Conservation (phyloP, 2,329 filamentous ascomycete genomes). For the Chrysosporium queenslandicum region DNA sequence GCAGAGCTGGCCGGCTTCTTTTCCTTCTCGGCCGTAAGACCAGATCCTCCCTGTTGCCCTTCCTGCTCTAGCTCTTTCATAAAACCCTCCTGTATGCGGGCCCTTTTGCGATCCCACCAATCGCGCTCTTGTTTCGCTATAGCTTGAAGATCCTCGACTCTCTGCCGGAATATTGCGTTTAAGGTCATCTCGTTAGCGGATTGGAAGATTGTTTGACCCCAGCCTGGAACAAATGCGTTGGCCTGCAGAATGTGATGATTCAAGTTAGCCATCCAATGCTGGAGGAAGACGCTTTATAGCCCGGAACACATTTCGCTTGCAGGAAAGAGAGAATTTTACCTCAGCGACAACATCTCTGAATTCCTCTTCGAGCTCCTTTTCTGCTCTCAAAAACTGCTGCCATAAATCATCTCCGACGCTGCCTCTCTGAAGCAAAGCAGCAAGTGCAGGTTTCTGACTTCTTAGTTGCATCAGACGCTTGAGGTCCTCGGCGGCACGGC, state of each 20-base stretch:
- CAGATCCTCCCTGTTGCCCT: slow-evolving; percentile 2
- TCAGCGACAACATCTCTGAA: slow-evolving; percentile 87
- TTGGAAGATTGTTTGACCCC: slow-evolving; percentile 95
- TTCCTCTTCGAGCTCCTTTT: slow-evolving; percentile 97
- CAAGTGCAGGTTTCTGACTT: slow-evolving; percentile 77
- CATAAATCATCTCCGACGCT: slow-evolving; percentile 94
- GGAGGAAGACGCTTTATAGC: not conserved
- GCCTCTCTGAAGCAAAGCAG: slow-evolving; percentile 71
- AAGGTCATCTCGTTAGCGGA: slow-evolving; percentile 91
- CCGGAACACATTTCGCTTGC: not conserved
- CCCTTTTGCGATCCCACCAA: slow-evolving; percentile 84
- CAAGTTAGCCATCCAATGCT: not conserved
- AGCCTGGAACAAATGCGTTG: slow-evolving; percentile 76
- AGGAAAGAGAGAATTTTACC: slow-evolving; percentile 43
- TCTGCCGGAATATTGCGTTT: slow-evolving; percentile 65
- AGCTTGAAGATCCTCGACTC: slow-evolving; percentile 63
- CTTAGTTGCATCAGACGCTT: slow-evolving; percentile 81
- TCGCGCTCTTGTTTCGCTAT: slow-evolving; percentile 65
- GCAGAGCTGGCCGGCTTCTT: slow-evolving; percentile 20
- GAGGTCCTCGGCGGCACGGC: slow-evolving; percentile 87
- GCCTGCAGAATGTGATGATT: slow-evolving; percentile 48
- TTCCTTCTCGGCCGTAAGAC: slow-evolving; percentile 8
- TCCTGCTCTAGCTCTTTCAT: slow-evolving; percentile 64
- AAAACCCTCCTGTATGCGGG: slow-evolving; percentile 62
- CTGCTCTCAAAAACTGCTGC: slow-evolving; percentile 81